A percentile compares a stretch with the other conserved stretches of the same genome.
These are phyloP conservation scores for Colletotrichum graminicola DNA, from an alignment of 2,329 filamentous ascomycete species.

Conservation along the genomic window DNA sequence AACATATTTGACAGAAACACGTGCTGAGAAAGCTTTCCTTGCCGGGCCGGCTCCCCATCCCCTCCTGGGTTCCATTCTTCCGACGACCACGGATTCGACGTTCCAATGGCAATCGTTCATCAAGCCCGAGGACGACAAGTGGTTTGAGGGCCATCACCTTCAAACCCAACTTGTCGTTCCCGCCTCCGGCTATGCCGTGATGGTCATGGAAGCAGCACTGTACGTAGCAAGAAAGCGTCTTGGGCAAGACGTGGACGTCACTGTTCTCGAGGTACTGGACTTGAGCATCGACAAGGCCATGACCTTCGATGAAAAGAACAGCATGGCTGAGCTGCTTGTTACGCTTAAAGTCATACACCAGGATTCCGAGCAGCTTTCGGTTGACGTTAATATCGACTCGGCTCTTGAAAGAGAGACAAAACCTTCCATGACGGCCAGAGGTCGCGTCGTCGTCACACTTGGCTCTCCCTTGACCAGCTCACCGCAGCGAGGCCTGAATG, in stretches of 20 bases:
- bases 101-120: conserved; percentile 43
- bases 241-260: background rate
- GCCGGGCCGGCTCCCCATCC: conserved; percentile 50
- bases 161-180: conserved; percentile 58
- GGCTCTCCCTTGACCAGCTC: background rate
- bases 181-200: conserved; percentile 56
- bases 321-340: conserved; percentile 8
- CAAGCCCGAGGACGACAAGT: conserved; percentile 44
- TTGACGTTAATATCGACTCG: conserved; percentile 3
- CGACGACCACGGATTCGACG: background rate
- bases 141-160: conserved; percentile 53
- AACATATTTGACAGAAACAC: conserved; percentile 50
- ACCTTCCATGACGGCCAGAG: background rate
- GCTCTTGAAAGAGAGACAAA: background rate
- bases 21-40: conserved; percentile 46
- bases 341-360: conserved; percentile 8
- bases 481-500: background rate
- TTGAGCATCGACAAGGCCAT: conserved; percentile 15
- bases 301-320: conserved; percentile 3
- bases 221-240: conserved; percentile 51
- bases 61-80: conserved; percentile 43
- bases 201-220: conserved; percentile 49
- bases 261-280: conserved; percentile 8
- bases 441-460: background rate
- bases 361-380: background rate